Evolutionary conservation across 164 flowering plant genomes (phyloP).

Genomic region (Vitis labrusca): DNA sequence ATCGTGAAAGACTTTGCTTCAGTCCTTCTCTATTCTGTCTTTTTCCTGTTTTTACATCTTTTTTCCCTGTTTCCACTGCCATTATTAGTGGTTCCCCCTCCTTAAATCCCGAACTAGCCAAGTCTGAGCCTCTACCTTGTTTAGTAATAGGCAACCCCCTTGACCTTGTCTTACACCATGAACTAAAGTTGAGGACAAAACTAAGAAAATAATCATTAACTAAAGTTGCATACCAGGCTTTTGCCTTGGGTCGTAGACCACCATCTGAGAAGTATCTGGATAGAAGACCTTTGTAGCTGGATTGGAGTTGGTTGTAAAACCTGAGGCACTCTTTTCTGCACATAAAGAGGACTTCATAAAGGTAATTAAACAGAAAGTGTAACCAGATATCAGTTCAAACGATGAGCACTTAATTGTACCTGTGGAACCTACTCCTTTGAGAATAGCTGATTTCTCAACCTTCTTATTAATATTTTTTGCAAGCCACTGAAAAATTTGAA

Average conservation of each 20-base stretch:
- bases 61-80: too few species aligned
- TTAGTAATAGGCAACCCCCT: too few species aligned
- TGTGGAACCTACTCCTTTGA: constrained; percentile 46
- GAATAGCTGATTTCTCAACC: constrained; percentile 48
- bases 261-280: constrained; percentile 76
- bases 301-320: constrained; percentile 32
- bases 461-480: constrained; percentile 63
- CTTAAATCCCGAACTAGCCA: too few species aligned
- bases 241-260: constrained; percentile 77
- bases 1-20: too few species aligned
- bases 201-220: not conserved
- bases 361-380: not conserved
- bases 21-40: too few species aligned
- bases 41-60: too few species aligned
- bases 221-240: constrained; percentile 46
- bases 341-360: not conserved
- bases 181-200: not conserved
- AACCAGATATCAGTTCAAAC: not conserved
- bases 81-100: too few species aligned
- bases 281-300: constrained; percentile 52
- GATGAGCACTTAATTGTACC: constrained; percentile 33
- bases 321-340: constrained; percentile 48
- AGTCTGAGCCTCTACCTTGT: too few species aligned
- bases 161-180: too few species aligned
- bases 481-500: constrained; percentile 65